A percentile compares a stretch with the other conserved stretches of the same genome.
These are phyloP conservation scores for Leptomonas seymouri DNA, from an alignment of 208 protist genomes.

Conservation along the genomic window DNA sequence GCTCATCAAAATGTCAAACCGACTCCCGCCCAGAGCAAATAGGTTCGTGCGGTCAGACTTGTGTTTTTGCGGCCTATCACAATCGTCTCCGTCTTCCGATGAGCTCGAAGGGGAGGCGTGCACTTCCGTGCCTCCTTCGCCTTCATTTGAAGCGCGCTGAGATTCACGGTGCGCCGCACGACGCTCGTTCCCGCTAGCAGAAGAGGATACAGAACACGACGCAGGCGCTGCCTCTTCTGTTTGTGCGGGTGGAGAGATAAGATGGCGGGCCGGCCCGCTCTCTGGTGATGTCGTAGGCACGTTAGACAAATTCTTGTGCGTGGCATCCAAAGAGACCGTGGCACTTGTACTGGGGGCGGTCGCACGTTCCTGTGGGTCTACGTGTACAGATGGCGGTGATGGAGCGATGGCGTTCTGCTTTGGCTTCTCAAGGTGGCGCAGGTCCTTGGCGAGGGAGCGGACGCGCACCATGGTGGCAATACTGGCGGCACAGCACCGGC, in stretches of 20 bases:
- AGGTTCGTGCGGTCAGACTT: neutral
- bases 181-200: neutral
- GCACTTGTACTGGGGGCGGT: neutral
- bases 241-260: neutral
- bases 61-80: neutral
- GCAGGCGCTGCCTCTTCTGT: neutral
- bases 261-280: neutral
- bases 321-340: neutral
- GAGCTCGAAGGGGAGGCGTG: neutral
- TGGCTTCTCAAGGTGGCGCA: slow-evolving; percentile 30
- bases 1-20: slow-evolving; percentile 65
- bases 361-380: neutral
- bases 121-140: neutral
- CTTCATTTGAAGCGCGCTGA: neutral
- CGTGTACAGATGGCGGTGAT: neutral
- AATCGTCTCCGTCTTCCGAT: neutral
- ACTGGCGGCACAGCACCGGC: no score
- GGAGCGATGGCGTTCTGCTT: slow-evolving; percentile 11
- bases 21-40: slow-evolving; percentile 34
- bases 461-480: slow-evolving; percentile 23
- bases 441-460: slow-evolving; percentile 38
- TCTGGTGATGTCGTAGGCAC: slow-evolving; percentile 2
- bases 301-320: neutral
- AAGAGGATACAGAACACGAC: slow-evolving; percentile 10
- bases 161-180: neutral